phyloP scores from a whole-genome alignment of 1,284 basidiomycete genomes.

The Sporisorium reilianum region DNA sequence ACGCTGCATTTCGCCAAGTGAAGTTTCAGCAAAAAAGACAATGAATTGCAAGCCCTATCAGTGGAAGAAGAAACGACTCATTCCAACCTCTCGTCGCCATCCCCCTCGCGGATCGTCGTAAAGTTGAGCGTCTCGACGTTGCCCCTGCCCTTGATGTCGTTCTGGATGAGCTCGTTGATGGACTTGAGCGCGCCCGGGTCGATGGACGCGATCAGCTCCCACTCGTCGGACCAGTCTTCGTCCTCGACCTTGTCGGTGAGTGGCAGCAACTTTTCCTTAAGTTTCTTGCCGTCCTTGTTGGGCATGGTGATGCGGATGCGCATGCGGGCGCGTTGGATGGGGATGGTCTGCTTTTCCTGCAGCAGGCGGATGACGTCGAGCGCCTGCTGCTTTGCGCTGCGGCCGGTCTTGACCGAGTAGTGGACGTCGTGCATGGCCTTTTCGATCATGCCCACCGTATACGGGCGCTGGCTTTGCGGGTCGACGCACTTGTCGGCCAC shows the following conservation, averaged over 20 bases:
- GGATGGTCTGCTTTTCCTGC: slow-evolving; percentile 78
- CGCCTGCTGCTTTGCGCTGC: slow-evolving; percentile 89
- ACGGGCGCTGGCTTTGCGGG: slow-evolving; percentile 86
- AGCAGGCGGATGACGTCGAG: slow-evolving; percentile 90
- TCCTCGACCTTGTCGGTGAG: slow-evolving; percentile 86
- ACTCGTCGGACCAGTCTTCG: slow-evolving; percentile 82
- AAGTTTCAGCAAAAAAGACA: slow-evolving; percentile 15
- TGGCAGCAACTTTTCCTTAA: slow-evolving; percentile 80
- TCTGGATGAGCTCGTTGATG: slow-evolving; percentile 88
- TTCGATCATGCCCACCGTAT: slow-evolving; percentile 95
- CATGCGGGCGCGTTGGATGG: slow-evolving; percentile 93
- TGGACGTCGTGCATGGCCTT: slow-evolving; percentile 97
- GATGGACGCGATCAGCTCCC: slow-evolving; percentile 85
- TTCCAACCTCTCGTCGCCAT: slow-evolving; percentile 59
- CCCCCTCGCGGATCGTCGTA: slow-evolving; percentile 58
- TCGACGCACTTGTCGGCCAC: slow-evolving; percentile 96
- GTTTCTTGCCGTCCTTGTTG: slow-evolving; percentile 77
- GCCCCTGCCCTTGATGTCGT: slow-evolving; percentile 84
- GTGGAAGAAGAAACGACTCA: no score
- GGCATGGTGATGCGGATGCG: slow-evolving; percentile 86
- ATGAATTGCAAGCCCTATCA: slow-evolving; percentile 19
- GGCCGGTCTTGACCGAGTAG: slow-evolving; percentile 87
- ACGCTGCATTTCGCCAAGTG: slow-evolving; percentile 59
- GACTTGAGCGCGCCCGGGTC: slow-evolving; percentile 91
- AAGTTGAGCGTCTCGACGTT: slow-evolving; percentile 72